These are phyloP conservation scores for Dendrostoma leiphaemia DNA, from an alignment of 2,329 filamentous ascomycete genomes.

Conservation along the genomic window DNA sequence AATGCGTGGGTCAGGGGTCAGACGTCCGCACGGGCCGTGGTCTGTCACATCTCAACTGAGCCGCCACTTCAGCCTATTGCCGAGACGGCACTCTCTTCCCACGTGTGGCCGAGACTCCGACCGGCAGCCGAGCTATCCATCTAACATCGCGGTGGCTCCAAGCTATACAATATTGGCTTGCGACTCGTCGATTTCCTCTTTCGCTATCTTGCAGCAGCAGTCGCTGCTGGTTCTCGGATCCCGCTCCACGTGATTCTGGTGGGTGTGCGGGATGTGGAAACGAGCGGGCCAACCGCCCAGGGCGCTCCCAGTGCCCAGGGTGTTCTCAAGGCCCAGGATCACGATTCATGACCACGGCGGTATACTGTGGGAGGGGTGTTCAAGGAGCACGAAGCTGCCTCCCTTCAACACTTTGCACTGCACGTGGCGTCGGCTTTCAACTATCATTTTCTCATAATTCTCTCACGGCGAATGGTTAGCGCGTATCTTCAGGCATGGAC, in stretches of 20 bases:
- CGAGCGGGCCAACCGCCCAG: neutral
- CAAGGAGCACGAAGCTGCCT: neutral
- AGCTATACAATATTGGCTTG: too few relatives aligned
- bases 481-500: neutral
- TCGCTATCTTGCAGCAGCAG: neutral
- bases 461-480: neutral
- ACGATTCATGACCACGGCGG: slow-evolving; percentile 14
- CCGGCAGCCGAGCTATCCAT: too few relatives aligned
- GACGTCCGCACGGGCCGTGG: too few relatives aligned
- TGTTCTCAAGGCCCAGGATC: too few relatives aligned
- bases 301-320: neutral
- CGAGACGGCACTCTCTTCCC: too few relatives aligned
- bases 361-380: neutral
- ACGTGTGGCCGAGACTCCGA: neutral
- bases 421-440: neutral
- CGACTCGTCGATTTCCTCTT: slow-evolving; percentile 1
- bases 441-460: neutral
- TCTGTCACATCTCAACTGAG: too few relatives aligned
- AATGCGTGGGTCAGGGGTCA: too few relatives aligned
- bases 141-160: too few relatives aligned
- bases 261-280: slow-evolving; percentile 3
- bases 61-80: too few relatives aligned
- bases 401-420: neutral
- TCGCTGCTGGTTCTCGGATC: neutral
- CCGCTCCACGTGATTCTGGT: neutral